Percentiles rank a stretch among this genome's conserved stretches.
Evolutionary conservation across 2,329 filamentous ascomycete species (phyloP).

Genomic region (Phialophora verrucosa): DNA sequence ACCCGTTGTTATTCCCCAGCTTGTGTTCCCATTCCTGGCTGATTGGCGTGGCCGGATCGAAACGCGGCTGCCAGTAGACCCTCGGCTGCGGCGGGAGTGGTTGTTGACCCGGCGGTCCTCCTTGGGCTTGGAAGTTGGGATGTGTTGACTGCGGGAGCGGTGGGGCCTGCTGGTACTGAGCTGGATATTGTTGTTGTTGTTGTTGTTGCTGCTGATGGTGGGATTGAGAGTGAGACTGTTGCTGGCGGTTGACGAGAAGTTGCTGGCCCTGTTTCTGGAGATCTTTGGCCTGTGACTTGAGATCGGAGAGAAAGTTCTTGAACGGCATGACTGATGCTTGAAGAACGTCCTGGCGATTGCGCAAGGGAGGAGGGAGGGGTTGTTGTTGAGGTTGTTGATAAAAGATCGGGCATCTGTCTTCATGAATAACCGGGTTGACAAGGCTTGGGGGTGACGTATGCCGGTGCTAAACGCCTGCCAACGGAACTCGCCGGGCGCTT

Average conservation of each 20-base stretch:
- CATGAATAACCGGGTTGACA: neutral
- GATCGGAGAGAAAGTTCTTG: slow-evolving; percentile 27
- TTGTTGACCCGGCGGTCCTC: slow-evolving; percentile 7
- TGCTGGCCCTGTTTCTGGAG: slow-evolving; percentile 33
- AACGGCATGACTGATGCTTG: slow-evolving; percentile 27
- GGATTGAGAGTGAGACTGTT: slow-evolving; percentile 9
- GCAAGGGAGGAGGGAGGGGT: neutral
- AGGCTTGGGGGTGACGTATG: slow-evolving; percentile 2
- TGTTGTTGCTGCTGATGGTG: slow-evolving; percentile 23
- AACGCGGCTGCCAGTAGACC: slow-evolving; percentile 36
- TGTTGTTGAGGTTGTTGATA: neutral
- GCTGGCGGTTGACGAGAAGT: slow-evolving; percentile 15
- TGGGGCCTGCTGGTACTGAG: slow-evolving; percentile 19
- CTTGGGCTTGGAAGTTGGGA: slow-evolving; percentile 17
- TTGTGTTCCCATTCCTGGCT: slow-evolving; percentile 38
- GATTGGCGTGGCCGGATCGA: slow-evolving; percentile 33
- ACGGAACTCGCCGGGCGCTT: neutral
- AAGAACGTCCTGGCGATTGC: neutral
- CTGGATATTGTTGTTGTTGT: slow-evolving; percentile 3
- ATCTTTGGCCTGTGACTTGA: slow-evolving; percentile 32
- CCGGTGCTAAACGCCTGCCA: neutral
- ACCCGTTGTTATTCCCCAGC: slow-evolving; percentile 38
- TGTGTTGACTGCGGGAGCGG: slow-evolving; percentile 30
- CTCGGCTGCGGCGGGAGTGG: slow-evolving; percentile 16
- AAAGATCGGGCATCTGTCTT: neutral